These are phyloP conservation scores for Tillandsia leiboldiana DNA, from an alignment of 176 grass and related monocot genomes.

Conservation along the genomic window DNA sequence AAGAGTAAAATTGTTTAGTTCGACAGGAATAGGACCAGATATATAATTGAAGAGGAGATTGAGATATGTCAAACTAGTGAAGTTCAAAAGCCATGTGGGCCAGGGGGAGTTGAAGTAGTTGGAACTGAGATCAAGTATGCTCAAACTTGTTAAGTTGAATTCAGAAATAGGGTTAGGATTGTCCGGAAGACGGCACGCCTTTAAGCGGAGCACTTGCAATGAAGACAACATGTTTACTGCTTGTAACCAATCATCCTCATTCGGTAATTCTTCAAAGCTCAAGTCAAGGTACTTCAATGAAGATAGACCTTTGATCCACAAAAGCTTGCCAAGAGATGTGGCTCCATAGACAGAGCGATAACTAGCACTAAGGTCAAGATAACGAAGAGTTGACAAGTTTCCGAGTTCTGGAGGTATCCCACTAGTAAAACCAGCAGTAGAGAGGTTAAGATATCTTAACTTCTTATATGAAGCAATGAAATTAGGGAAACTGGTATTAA, in stretches of 20 bases:
- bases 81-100: background rate
- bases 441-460: conserved; percentile 29
- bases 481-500: background rate
- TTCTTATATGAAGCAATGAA: background rate
- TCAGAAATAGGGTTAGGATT: background rate
- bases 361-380: background rate
- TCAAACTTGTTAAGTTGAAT: conserved; percentile 18
- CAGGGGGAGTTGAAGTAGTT: fast-evolving
- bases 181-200: background rate
- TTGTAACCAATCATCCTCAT: background rate
- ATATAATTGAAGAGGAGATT: background rate
- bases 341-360: fast-evolving
- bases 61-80: background rate
- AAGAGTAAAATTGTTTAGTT: background rate
- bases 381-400: conserved; percentile 30
- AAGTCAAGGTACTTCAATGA: conserved; percentile 11
- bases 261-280: background rate
- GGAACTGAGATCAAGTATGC: background rate
- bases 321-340: background rate
- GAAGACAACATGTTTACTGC: conserved; percentile 12
- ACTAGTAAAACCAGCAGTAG: conserved; percentile 8
- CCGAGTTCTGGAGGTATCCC: conserved; percentile 27
- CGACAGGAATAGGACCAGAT: background rate
- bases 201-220: background rate
- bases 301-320: conserved; percentile 11